phyloP scores from a whole-genome alignment of 768 basidiomycete species.

The Coprinopsis marcescibilis region DNA sequence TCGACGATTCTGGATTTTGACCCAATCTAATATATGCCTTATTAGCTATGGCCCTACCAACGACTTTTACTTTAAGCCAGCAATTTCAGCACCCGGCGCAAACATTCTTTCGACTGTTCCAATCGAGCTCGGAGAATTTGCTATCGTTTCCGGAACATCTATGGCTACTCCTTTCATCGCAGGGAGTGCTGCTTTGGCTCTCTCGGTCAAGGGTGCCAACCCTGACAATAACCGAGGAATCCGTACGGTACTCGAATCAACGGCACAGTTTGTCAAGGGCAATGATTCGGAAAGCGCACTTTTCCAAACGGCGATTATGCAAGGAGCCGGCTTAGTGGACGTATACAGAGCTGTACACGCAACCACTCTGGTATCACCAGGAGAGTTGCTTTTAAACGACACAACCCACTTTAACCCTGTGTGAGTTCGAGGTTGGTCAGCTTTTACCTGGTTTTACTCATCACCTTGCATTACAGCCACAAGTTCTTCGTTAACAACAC shows the following conservation, averaged over 20 bases:
- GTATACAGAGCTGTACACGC: slow-evolving; percentile 52
- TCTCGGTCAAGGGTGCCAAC: slow-evolving; percentile 30
- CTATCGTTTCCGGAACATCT: slow-evolving; percentile 34
- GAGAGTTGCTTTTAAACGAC: slow-evolving; percentile 58
- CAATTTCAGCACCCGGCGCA: slow-evolving; percentile 44
- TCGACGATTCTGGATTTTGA: background rate
- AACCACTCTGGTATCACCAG: slow-evolving; percentile 46
- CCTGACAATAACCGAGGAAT: slow-evolving; percentile 21
- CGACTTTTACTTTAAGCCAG: slow-evolving; percentile 50
- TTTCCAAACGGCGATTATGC: slow-evolving; percentile 45
- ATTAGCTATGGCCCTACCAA: slow-evolving; percentile 51
- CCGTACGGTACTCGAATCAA: slow-evolving; percentile 42
- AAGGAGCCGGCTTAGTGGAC: slow-evolving; percentile 53
- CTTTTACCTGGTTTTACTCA: background rate
- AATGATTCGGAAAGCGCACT: slow-evolving; percentile 44
- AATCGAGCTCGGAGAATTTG: slow-evolving; percentile 27
- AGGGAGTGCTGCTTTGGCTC: slow-evolving; percentile 34
- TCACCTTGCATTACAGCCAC: slow-evolving; percentile 24
- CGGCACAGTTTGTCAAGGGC: slow-evolving; percentile 37
- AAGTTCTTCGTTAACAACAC: slow-evolving; percentile 44
- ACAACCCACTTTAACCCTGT: slow-evolving; percentile 41
- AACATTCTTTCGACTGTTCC: slow-evolving; percentile 43
- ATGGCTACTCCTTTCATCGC: slow-evolving; percentile 38
- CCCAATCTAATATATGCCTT: background rate
- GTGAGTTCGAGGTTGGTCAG: slow-evolving; percentile 26